Evolutionary conservation across 2,329 filamentous ascomycete species (phyloP).

Genomic region (Talaromyces albobiverticillius): DNA sequence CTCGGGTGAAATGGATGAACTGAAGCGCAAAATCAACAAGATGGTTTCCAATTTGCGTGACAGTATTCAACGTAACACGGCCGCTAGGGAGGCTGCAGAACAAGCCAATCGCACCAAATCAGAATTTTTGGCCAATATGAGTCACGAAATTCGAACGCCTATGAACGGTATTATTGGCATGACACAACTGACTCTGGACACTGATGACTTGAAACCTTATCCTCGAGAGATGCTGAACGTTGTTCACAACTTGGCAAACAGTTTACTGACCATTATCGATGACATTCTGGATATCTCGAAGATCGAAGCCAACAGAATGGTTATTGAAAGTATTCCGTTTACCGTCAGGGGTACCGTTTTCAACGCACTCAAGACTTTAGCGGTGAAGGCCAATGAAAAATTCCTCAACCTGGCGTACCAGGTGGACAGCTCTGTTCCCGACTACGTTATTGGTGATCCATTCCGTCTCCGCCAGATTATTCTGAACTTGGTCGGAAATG

Average conservation of each 20-base stretch:
- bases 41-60: constrained; percentile 94
- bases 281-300: constrained; percentile 64
- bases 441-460: constrained; percentile 88
- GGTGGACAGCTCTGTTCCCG: constrained; percentile 83
- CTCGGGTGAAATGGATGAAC: constrained; percentile 94
- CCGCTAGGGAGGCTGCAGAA: constrained; percentile 87
- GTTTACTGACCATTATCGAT: constrained; percentile 90
- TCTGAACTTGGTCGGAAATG: constrained; percentile 89
- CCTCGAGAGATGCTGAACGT: constrained; percentile 96
- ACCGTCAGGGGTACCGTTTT: constrained; percentile 88
- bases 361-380: constrained; percentile 90
- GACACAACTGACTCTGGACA: constrained; percentile 90
- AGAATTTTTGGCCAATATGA: constrained; percentile 96
- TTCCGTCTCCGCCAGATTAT: constrained; percentile 94
- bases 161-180: constrained; percentile 97
- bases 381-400: constrained; percentile 93
- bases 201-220: constrained; percentile 83
- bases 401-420: constrained; percentile 85
- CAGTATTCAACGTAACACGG: constrained; percentile 90
- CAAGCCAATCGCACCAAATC: constrained; percentile 95
- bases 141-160: constrained; percentile 90
- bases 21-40: constrained; percentile 96
- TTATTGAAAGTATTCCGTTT: constrained; percentile 93
- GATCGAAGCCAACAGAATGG: constrained; percentile 91
- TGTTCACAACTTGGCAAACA: constrained; percentile 91